Evolutionary conservation across 2,329 filamentous ascomycete genomes (phyloP).

Genomic region (Aureobasidium subglaciale): DNA sequence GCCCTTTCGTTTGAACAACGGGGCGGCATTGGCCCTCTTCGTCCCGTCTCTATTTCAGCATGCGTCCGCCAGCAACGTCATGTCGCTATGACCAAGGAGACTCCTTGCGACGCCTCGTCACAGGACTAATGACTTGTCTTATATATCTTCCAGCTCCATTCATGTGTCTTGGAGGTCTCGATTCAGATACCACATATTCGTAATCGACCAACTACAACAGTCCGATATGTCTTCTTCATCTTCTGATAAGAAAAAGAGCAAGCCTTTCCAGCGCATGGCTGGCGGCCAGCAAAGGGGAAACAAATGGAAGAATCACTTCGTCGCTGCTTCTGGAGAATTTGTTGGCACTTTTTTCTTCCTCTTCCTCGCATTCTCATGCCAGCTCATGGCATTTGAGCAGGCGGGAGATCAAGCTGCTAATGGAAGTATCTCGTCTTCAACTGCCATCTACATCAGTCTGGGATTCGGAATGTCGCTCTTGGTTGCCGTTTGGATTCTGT

Average conservation of each 20-base stretch:
- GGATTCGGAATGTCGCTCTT: constrained; percentile 27
- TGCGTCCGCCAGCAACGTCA: neutral
- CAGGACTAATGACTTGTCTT: too few relatives aligned
- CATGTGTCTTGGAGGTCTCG: too few relatives aligned
- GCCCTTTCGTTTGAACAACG: neutral
- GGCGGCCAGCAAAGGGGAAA: neutral
- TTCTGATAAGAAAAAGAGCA: neutral
- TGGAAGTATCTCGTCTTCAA: constrained; percentile 20
- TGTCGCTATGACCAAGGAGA: too few relatives aligned
- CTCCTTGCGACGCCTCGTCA: too few relatives aligned
- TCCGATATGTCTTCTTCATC: too few relatives aligned
- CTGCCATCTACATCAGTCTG: constrained; percentile 26
- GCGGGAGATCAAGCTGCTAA: constrained; percentile 18
- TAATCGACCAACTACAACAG: too few relatives aligned
- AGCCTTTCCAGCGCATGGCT: constrained; percentile 9
- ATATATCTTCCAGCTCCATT: too few relatives aligned
- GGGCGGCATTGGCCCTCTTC: neutral
- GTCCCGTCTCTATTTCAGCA: neutral
- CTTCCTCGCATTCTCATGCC: constrained; percentile 27
- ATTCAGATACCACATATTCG: too few relatives aligned
- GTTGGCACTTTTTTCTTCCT: constrained; percentile 31
- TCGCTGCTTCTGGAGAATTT: constrained; percentile 25
- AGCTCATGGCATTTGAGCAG: constrained; percentile 23
- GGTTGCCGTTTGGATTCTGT: constrained; percentile 27
- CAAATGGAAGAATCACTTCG: constrained; percentile 12